Evolutionary conservation across 2,329 filamentous ascomycete species (phyloP), one percentile per base, ranked within the genome.

Genomic region (Aureobasidium melanogenum): DNA sequence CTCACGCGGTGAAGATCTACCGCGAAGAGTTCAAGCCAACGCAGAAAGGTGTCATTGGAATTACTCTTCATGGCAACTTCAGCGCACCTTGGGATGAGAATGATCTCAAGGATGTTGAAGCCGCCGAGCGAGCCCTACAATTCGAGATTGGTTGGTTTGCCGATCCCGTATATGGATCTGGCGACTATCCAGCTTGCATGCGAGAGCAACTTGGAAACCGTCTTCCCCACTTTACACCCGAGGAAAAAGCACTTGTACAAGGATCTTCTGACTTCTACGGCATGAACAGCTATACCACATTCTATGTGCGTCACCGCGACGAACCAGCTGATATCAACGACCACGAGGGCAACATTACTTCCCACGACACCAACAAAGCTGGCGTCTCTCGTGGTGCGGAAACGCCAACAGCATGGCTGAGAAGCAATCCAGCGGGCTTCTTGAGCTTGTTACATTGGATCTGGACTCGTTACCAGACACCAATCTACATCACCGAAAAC

Each of bases 401-500:
- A 79, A 95, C 90, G 1, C 87, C 95, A 75, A 90, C 84, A 12
- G 80, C 85, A 65, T 96, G 91, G 91, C 79, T 96, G 67, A 82
- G 88, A 32, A 89, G 90, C 17, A 85, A 88, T 71, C 82, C 90
- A 0, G 76, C 82, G 39, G 89, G 89, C 1, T 95, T 94, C 82
- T 83, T 88, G 60, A 85, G 89, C 70, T 79, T 95, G 62, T 80
- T 92, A 66, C 82, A 82, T 66, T 92, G 88, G 88, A 79, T 92
- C 63, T 88, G 84, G 71, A 85, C 88, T 70, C 84, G 91, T 26
- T 95, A 95, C 74, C 81, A 80, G 39, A 78, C 82, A 66, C 90
- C 91, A 39, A 92, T 95, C 75, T 93, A 91, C 72, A 88, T 94
- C 60, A 95, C 91, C 0, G 91, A 96, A 79, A 95, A 92, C 73